Base-by-base conservation (phyloP, 1,284 basidiomycete genomes). In the Papiliotrema nemorosa region DNA sequence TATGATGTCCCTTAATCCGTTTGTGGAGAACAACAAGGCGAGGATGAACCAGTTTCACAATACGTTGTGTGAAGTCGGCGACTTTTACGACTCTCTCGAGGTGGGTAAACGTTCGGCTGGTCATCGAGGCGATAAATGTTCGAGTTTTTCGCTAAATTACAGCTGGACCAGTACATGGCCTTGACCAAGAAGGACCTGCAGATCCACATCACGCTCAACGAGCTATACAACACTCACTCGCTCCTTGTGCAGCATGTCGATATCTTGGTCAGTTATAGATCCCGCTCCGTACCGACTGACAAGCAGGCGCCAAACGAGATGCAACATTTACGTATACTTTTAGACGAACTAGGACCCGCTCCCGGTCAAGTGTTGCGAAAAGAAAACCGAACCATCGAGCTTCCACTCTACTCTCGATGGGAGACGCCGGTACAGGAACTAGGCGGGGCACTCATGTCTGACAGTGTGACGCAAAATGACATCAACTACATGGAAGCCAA, bases 161-260 rank as follows among this genome's bases (percentile, higher is more conserved):
- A 94, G 89, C 92, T 97, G 85, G 94, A 98, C 76, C 96, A 98
- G 80, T 99, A 99, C 75, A 97, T 99, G 92, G 94, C 96, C 13
- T 78, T 99, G 53, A 97, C 93, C 52, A 98, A 98, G 81, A 97
- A 97, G 77, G 94, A 98, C 71, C 80, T 97, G 55, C 85, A 88
- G 79, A 97, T 99, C 76, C 88, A 90, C 74, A 98, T 99, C 70
- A 97, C 96, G n/a, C 79, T 98, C 72, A 99, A 98, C 72, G 96
- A 99, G 79, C 70, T 99, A 78, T 97, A 97, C 77, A 96, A 96
- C 76, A 97, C 93, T 3, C 94, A 98, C 73, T 88, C 91, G 29
- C 79, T 97, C 66, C 86, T 98, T 56, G 78, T 88, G 50, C 93
- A 97, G 70, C 94, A 99, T 73, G 84, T 97, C 60, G 94, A 97